A percentile compares a stretch with the other conserved stretches of the same genome.
phyloP scores from a whole-genome alignment of 805 yeast genomes.

The Pichia nanzhaoensis region DNA sequence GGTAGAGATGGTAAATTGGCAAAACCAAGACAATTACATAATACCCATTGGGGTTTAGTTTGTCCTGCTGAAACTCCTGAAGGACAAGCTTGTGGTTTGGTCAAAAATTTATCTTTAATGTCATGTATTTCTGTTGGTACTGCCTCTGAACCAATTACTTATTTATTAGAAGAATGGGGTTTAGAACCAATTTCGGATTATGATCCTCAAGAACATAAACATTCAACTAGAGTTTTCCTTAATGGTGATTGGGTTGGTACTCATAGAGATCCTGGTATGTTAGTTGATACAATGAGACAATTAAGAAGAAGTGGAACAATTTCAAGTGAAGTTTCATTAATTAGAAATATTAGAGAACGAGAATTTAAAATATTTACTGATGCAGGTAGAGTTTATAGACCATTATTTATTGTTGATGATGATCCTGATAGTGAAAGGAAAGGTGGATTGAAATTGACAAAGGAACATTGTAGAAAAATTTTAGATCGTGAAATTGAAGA shows the following conservation, averaged over 20 bases:
- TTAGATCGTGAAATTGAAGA: constrained; percentile 59
- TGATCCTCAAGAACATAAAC: constrained; percentile 85
- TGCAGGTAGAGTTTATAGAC: constrained; percentile 98
- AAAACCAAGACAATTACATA: constrained; percentile 97
- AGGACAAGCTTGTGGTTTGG: constrained; percentile 99
- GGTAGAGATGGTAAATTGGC: constrained; percentile 99
- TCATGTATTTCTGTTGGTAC: constrained; percentile 97
- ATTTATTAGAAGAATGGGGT: constrained; percentile 97
- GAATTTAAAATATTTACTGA: constrained; percentile 96
- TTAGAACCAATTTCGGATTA: constrained; percentile 96
- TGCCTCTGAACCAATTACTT: constrained; percentile 89
- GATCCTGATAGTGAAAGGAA: constrained; percentile 59
- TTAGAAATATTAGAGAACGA: constrained; percentile 93
- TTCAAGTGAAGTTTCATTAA: constrained; percentile 92
- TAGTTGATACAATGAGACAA: constrained; percentile 84
- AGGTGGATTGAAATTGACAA: constrained; percentile 77
- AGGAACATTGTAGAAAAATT: constrained; percentile 73
- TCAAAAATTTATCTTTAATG: constrained; percentile 92
- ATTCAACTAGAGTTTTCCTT: constrained; percentile 89
- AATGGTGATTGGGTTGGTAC: constrained; percentile 99
- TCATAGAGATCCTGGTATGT: constrained; percentile 90
- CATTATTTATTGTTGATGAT: constrained; percentile 88
- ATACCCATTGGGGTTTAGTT: constrained; percentile 99
- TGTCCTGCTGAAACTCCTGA: constrained; percentile 99
- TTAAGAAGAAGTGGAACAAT: constrained; percentile 94